Evolutionary conservation across 306 rosid species (phyloP).

Genomic region (Malus fusca): DNA sequence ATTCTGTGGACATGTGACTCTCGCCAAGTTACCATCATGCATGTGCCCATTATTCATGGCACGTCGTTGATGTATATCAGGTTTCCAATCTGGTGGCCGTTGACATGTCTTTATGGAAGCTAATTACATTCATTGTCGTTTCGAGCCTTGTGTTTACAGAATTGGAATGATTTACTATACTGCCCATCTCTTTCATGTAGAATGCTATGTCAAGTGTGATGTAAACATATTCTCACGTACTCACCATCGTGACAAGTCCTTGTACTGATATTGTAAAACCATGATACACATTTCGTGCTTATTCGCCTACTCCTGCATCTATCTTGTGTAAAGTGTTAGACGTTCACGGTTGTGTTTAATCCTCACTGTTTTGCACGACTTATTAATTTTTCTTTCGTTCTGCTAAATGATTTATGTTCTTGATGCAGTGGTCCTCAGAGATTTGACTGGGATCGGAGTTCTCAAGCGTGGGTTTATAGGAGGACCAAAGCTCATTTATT

Average conservation of each 20-base stretch:
- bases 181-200: neutral
- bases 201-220: neutral
- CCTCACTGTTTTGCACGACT: neutral
- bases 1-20: neutral
- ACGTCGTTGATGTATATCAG: neutral
- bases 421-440: constrained; percentile 79
- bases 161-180: neutral
- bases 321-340: neutral
- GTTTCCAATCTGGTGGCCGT: neutral
- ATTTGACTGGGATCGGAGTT: constrained; percentile 75
- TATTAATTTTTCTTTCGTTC: neutral
- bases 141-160: neutral
- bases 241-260: neutral
- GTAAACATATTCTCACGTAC: neutral
- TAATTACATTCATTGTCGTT: neutral
- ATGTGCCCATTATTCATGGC: neutral
- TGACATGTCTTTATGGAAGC: neutral
- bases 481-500: constrained; percentile 56
- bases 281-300: neutral
- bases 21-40: neutral
- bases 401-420: constrained; percentile 2
- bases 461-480: constrained; percentile 72
- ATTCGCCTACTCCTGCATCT: neutral
- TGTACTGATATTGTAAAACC: neutral
- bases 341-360: neutral